Conservation (phyloP, 495 filamentous ascomycete genomes). For the Haplographium delicatum region DNA sequence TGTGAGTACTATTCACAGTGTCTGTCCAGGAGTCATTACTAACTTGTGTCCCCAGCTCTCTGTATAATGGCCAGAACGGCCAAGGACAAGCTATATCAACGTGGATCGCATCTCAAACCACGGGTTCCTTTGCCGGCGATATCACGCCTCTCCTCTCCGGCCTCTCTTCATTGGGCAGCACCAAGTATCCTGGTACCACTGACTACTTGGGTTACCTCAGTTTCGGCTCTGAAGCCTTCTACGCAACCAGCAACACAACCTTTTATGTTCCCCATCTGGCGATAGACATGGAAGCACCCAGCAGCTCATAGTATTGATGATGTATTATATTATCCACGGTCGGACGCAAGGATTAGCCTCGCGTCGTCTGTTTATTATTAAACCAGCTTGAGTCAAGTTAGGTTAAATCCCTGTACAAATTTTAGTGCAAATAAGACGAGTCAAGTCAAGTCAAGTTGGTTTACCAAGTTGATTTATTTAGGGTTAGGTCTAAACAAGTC, state of each 20-base stretch:
- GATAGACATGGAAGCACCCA: too few species aligned
- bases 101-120: slow-evolving; percentile 26
- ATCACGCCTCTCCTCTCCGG: slow-evolving; percentile 28
- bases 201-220: slow-evolving; percentile 35
- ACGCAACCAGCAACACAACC: slow-evolving; percentile 27
- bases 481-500: too few species aligned
- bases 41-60: slow-evolving; percentile 21
- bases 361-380: too few species aligned
- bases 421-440: too few species aligned
- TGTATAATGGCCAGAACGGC: slow-evolving; percentile 29
- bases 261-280: slow-evolving; percentile 27
- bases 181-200: slow-evolving; percentile 22
- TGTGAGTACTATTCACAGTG: slow-evolving; percentile 27
- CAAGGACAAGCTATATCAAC: slow-evolving; percentile 30
- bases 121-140: slow-evolving; percentile 31
- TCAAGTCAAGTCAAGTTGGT: too few species aligned
- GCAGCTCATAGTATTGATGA: too few species aligned
- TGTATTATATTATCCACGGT: too few species aligned
- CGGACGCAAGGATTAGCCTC: too few species aligned
- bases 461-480: too few species aligned
- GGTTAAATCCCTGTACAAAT: too few species aligned
- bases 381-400: too few species aligned
- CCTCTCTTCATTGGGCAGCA: slow-evolving; percentile 22
- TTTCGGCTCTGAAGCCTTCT: slow-evolving; percentile 37
- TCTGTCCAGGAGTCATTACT: background rate